phyloP scores from a whole-genome alignment of 495 filamentous ascomycete species.

The Penicillium egyptiacum region DNA sequence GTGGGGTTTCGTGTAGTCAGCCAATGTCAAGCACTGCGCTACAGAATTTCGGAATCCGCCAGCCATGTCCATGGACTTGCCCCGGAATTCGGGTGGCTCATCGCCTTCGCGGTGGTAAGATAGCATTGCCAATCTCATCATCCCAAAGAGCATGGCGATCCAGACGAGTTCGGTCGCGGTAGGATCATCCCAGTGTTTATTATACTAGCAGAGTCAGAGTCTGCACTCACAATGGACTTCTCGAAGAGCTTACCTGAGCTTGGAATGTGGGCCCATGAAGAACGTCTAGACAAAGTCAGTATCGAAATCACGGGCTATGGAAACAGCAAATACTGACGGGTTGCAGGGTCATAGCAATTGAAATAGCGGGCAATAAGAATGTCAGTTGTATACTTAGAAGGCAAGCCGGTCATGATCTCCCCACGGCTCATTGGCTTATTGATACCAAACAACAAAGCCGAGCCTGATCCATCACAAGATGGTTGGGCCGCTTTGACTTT shows the following conservation, averaged over 20 bases:
- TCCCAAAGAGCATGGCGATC: conserved; percentile 84
- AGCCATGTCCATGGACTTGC: conserved; percentile 72
- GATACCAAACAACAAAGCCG: conserved; percentile 73
- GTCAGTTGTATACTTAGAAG: conserved; percentile 76
- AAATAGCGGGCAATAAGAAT: conserved; percentile 75
- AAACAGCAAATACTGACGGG: conserved; percentile 50
- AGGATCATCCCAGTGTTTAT: conserved; percentile 85
- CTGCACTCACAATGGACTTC: background rate
- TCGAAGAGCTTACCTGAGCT: conserved; percentile 46
- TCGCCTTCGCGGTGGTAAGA: conserved; percentile 89
- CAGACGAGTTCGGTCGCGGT: conserved; percentile 77
- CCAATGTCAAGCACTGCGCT: conserved; percentile 81
- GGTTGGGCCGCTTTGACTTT: conserved; percentile 65
- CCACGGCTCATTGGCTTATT: conserved; percentile 63
- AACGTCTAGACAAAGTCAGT: conserved; percentile 61
- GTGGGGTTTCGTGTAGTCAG: conserved; percentile 86
- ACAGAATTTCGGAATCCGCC: conserved; percentile 76
- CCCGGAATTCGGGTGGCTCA: conserved; percentile 79
- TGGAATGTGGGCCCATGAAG: conserved; percentile 87
- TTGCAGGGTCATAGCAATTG: conserved; percentile 68
- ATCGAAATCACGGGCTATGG: conserved; percentile 11
- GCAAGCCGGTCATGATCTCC: conserved; percentile 78
- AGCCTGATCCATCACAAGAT: conserved; percentile 56
- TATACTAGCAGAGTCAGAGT: conserved; percentile 53
- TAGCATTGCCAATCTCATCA: conserved; percentile 86